phyloP scores from a whole-genome alignment of 179 eudicot species.

The Beta macrorhiza region DNA sequence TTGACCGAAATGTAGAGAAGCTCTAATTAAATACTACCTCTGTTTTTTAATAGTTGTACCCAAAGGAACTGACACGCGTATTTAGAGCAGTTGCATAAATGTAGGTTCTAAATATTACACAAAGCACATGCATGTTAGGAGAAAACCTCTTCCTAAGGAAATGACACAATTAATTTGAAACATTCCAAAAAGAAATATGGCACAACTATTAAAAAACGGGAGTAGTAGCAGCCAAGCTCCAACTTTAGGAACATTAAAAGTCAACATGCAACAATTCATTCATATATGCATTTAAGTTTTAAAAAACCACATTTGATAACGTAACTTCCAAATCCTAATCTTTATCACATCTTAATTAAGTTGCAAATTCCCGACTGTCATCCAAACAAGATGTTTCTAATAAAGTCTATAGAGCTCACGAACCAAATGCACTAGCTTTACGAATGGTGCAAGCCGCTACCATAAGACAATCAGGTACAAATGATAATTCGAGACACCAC shows the following conservation, averaged over 20 bases:
- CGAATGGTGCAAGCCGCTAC: background rate
- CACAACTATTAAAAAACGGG: too few species aligned
- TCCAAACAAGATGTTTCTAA: background rate
- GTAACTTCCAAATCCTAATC: background rate
- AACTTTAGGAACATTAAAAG: too few species aligned
- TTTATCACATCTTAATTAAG: background rate
- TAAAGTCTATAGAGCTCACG: background rate
- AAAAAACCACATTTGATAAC: background rate
- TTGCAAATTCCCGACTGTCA: background rate
- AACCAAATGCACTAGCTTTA: background rate
- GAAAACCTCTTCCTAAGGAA: too few species aligned
- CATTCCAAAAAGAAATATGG: too few species aligned
- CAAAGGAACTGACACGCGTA: too few species aligned
- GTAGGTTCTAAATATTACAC: too few species aligned
- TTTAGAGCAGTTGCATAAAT: too few species aligned
- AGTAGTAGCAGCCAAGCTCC: too few species aligned
- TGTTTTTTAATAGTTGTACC: too few species aligned
- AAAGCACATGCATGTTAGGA: too few species aligned
- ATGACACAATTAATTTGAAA: too few species aligned
- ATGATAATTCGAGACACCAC: background rate
- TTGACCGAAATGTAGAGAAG: background rate
- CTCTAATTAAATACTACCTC: background rate
- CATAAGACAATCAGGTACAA: background rate
- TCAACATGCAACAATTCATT: too few species aligned
- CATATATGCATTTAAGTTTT: background rate